Evolutionary conservation across 495 filamentous ascomycete genomes (phyloP), one percentile per base, ranked within the genome.

Genomic region (Immersiella caudata): DNA sequence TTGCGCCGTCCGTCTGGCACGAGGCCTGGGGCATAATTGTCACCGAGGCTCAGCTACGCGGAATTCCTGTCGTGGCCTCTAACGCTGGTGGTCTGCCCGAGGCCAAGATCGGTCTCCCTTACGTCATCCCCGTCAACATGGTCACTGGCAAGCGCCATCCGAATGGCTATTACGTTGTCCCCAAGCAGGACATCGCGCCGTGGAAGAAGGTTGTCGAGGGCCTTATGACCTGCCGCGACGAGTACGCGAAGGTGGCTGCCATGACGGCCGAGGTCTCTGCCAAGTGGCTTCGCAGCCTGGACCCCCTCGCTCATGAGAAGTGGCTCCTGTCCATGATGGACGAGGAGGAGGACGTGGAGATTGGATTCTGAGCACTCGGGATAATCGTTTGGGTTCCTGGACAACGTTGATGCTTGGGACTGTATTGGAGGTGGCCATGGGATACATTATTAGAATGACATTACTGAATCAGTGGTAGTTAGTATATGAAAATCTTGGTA

Each of bases 11-110:
- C 0, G 59, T 77, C 20, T 77, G 75, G 75, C 58, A 67, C 11
- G 75, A 77, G 52, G 75, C 75, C 0, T 77, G 75, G 75, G 75
- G 75, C 24, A 68, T 77, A 18, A 64, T 77, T 25, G 73, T 77
- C 8, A 75, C 73, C 11, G 75, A 77, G 51, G 73, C 75, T 11
- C 75, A 77, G 67, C 70, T 77, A 5, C 73, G 75, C 6, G 75
- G 75, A 18, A 77, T 77, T 24, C 75, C 75, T 18, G 73, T 74
- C 56, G 71, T 77, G 40, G 70, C 75, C 2, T 77, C 75, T 51
- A 66, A 77, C 35, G 70, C 75, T 21, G 75, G 75, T 8, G 75
- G 73, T 0, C 68, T 77, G 14, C 64, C 57, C 24, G 75, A 77
- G 59, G 73, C 75, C 14, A 77, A 77, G 68, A 66, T 77, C 24